phyloP scores from a whole-genome alignment of 1,284 basidiomycete genomes.

The Ceratobasidium sp. region DNA sequence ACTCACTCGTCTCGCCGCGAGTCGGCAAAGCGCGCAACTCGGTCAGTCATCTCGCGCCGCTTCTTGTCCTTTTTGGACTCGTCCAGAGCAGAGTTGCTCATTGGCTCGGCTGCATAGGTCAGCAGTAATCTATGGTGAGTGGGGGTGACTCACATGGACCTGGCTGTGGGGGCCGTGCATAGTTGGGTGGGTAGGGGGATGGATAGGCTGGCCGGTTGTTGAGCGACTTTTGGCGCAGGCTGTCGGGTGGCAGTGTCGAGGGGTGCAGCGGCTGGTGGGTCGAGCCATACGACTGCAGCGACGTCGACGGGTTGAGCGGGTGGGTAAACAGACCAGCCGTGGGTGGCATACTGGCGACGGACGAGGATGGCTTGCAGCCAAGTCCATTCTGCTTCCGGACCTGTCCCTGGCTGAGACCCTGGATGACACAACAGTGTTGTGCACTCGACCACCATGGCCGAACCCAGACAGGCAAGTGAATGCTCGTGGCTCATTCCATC shows the following conservation, averaged over 20 bases:
- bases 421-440: slow-evolving; percentile 6
- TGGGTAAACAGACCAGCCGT: slow-evolving; percentile 30
- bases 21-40: slow-evolving; percentile 61
- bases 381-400: slow-evolving; percentile 28
- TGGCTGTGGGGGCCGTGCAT: slow-evolving; percentile 28
- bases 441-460: slow-evolving; percentile 36
- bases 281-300: background rate
- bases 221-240: slow-evolving; percentile 25
- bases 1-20: slow-evolving; percentile 76
- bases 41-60: slow-evolving; percentile 68
- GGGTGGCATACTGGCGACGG: slow-evolving; percentile 17
- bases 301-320: slow-evolving; percentile 35
- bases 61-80: slow-evolving; percentile 64
- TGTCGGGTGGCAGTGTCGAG: slow-evolving; percentile 36
- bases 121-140: background rate
- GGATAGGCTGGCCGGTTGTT: slow-evolving; percentile 9
- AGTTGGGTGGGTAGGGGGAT: slow-evolving; percentile 7
- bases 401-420: slow-evolving; percentile 15
- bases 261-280: slow-evolving; percentile 26
- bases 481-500: background rate
- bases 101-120: slow-evolving; percentile 23
- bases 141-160: slow-evolving; percentile 21
- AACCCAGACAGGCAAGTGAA: slow-evolving; percentile 33
- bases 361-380: background rate
- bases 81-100: slow-evolving; percentile 46